Base-by-base conservation (phyloP, 23 red algal species). In the Cyanidioschyzon merolae region DNA sequence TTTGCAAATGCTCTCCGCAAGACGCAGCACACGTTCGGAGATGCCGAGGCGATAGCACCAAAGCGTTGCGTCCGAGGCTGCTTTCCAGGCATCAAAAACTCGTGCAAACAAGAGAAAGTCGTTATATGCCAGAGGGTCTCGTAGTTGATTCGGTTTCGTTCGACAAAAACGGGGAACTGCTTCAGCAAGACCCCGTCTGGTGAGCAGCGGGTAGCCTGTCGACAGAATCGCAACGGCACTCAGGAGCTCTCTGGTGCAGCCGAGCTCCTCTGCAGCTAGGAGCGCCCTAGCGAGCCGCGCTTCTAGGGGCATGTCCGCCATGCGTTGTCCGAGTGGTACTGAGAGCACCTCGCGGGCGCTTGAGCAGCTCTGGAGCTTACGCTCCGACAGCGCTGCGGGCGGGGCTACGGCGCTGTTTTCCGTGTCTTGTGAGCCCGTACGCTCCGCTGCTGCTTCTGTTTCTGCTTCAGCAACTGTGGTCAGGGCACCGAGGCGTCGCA, bases 11-110 rank as follows among this genome's bases (percentile, higher is more conserved):
- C 91, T 88, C 29, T 85, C 68, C n/a, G 94, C 94, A 37, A 84
- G 83, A 36, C 87, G 85, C 77, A 98, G 75, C 7, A 83, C 84
- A 38, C 94, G 85, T 1, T 78, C 74, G 58, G 90, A 88, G 39
- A 98, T 84, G 74, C 86, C 88, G 76, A 91, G 79, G 26, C 91
- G 88, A 40, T 37, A 86, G 76, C 94, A 98, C 94, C 94, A 98
- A 31, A 88, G 84, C 37, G 86, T 75, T 1, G 88, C 77, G 58
- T 79, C 90, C 1, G 79, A 81, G 24, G 85, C 76, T 68, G 84
- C 80, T n/a, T 79, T 40, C 94, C 94, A 98, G 68, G 85, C 79
- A n/a, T 39, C 80, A 76, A 81, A 98, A 38, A 84, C 86, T 36
- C 77, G 25, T 35, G 90, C 75, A 45, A 98, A 68, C 58, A 74